phyloP scores from a whole-genome alignment of 1,284 basidiomycete species.

The Inonotus hispidus region DNA sequence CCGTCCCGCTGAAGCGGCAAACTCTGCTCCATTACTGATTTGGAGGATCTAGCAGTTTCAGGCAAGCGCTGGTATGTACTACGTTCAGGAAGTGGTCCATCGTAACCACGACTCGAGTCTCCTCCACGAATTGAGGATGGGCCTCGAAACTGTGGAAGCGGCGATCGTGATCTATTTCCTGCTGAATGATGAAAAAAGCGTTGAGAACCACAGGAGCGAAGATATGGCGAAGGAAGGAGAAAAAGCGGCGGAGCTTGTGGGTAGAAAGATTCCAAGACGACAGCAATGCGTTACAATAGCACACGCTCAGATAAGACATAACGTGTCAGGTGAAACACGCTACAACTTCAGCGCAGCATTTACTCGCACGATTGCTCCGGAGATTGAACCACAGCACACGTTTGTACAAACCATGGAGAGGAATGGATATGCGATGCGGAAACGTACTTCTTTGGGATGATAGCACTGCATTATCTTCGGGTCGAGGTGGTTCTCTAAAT shows the following conservation, averaged over 20 bases:
- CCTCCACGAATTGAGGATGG: neutral
- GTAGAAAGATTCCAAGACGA: neutral
- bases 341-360: neutral
- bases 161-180: constrained; percentile 15
- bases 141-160: neutral
- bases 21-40: neutral
- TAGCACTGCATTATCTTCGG: neutral
- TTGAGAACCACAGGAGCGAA: constrained; percentile 13
- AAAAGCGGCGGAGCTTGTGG: neutral
- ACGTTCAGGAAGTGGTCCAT: neutral
- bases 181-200: constrained; percentile 8
- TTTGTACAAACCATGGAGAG: constrained; percentile 7
- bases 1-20: neutral
- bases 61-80: neutral
- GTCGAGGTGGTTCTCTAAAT: neutral
- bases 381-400: neutral
- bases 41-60: neutral
- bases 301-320: neutral
- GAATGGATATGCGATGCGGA: constrained; percentile 14
- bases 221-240: constrained; percentile 8
- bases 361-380: neutral
- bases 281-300: neutral
- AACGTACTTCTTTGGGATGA: constrained; percentile 19
- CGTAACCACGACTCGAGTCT: neutral
- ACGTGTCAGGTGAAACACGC: neutral